Conservation (phyloP, 2,329 filamentous ascomycete species). For the Exophiala sp. region DNA sequence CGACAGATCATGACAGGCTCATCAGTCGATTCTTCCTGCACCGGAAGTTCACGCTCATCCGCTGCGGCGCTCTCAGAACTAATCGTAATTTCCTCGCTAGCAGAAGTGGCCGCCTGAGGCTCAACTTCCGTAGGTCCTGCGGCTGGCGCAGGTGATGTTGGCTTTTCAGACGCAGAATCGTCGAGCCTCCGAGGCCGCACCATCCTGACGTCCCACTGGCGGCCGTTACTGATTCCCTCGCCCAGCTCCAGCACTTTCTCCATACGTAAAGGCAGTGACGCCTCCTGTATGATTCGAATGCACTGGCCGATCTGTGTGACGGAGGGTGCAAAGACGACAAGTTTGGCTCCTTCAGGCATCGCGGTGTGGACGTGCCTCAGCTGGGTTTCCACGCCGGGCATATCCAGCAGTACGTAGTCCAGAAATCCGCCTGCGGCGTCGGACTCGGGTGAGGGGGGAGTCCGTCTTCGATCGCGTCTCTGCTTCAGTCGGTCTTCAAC, state of each 20-base stretch:
- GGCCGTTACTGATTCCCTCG: conserved; percentile 44
- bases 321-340: conserved; percentile 71
- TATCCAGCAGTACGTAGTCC: conserved; percentile 68
- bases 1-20: conserved; percentile 50
- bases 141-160: neutral
- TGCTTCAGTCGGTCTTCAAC: conserved; percentile 41
- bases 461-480: conserved; percentile 1
- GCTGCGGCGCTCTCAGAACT: neutral
- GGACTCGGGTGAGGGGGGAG: conserved; percentile 10
- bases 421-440: conserved; percentile 56
- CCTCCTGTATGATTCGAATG: conserved; percentile 51
- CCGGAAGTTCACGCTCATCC: neutral
- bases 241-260: conserved; percentile 47
- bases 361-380: conserved; percentile 48
- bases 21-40: conserved; percentile 4
- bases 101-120: neutral
- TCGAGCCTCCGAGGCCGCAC: conserved; percentile 29
- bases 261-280: conserved; percentile 52
- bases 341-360: conserved; percentile 60
- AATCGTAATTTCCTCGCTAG: neutral
- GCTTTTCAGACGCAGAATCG: neutral
- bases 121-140: conserved; percentile 20
- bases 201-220: conserved; percentile 46
- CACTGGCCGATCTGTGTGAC: conserved; percentile 73
- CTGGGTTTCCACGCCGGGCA: conserved; percentile 59